Percentiles rank a stretch among this genome's conserved stretches.
Conservation (phyloP, 1,284 basidiomycete species). For the Ceratobasidium sp. region DNA sequence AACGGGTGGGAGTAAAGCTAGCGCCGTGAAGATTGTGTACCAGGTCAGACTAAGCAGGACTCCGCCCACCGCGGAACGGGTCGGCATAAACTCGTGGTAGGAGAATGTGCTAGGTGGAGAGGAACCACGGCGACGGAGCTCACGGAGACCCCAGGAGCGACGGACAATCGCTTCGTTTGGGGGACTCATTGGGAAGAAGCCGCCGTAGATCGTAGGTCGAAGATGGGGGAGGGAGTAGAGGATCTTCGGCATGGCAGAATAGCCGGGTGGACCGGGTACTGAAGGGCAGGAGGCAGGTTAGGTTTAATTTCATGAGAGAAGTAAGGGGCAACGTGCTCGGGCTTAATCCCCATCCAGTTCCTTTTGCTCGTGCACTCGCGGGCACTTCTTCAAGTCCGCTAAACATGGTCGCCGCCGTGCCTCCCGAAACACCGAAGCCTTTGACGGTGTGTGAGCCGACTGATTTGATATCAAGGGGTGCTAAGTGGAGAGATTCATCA, state of each 20-base stretch:
- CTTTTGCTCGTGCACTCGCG: slow-evolving; percentile 57
- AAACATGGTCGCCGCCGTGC: slow-evolving; percentile 73
- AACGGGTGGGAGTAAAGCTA: slow-evolving; percentile 37
- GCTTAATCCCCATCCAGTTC: slow-evolving; percentile 68
- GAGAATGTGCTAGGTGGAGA: slow-evolving; percentile 61
- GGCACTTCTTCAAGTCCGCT: slow-evolving; percentile 66
- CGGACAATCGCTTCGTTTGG: slow-evolving; percentile 79
- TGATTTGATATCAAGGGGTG: slow-evolving; percentile 55
- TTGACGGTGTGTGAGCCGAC: slow-evolving; percentile 66
- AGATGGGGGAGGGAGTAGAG: slow-evolving; percentile 67
- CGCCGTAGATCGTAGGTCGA: slow-evolving; percentile 67
- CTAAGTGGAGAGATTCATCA: slow-evolving; percentile 46
- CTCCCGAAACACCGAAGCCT: slow-evolving; percentile 73
- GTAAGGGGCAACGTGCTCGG: slow-evolving; percentile 64
- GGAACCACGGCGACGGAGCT: slow-evolving; percentile 53
- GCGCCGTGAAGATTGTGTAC: slow-evolving; percentile 59
- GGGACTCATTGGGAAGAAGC: slow-evolving; percentile 72
- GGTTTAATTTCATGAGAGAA: slow-evolving; percentile 25
- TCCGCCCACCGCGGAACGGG: slow-evolving; percentile 63
- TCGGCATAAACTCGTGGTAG: slow-evolving; percentile 79
- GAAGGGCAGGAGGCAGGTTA: neutral
- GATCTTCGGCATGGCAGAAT: slow-evolving; percentile 59
- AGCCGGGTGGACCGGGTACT: slow-evolving; percentile 57
- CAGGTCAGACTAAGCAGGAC: slow-evolving; percentile 61
- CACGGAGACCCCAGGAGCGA: slow-evolving; percentile 81